Evolutionary conservation across 1,284 basidiomycete species (phyloP).

Genomic region (Trametes versicolor): DNA sequence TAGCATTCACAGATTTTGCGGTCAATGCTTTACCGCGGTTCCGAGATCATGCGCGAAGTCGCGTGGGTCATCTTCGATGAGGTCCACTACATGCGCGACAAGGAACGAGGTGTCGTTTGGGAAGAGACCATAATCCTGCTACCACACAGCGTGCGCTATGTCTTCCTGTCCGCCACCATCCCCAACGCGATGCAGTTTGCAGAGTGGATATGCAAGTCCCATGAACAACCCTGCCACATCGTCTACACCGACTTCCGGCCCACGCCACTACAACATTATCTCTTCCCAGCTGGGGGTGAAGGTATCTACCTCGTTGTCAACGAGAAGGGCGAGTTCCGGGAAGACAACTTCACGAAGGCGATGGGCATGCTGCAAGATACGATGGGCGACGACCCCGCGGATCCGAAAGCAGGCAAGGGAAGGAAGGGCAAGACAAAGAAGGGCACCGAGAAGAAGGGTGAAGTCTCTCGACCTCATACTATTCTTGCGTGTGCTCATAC

Average conservation of each 20-base stretch:
- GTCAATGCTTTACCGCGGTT: constrained; percentile 98
- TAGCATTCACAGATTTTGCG: constrained; percentile 82
- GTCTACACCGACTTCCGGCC: constrained; percentile 99
- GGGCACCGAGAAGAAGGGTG: constrained; percentile 90
- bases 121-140: constrained; percentile 97
- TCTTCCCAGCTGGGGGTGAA: constrained; percentile 96
- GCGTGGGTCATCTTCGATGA: constrained; percentile 99
- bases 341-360: constrained; percentile 98
- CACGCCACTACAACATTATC: constrained; percentile 97
- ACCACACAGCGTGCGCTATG: constrained; percentile 95
- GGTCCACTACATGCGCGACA: constrained; percentile 99
- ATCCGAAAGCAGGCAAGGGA: constrained; percentile 83
- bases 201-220: constrained; percentile 98
- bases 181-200: constrained; percentile 99
- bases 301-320: constrained; percentile 99
- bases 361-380: constrained; percentile 93
- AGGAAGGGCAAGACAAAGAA: constrained; percentile 92
- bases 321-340: constrained; percentile 95
- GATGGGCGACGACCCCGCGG: constrained; percentile 94
- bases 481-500: constrained; percentile 12
- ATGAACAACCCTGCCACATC: constrained; percentile 98
- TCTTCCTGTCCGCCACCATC: constrained; percentile 99
- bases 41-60: constrained; percentile 99
- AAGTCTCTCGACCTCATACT: not conserved
- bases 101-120: constrained; percentile 90